Percentiles rank a stretch among this genome's conserved stretches.
Conservation (phyloP, 169 alveolate genomes). For the Plasmodium vinckei region DNA sequence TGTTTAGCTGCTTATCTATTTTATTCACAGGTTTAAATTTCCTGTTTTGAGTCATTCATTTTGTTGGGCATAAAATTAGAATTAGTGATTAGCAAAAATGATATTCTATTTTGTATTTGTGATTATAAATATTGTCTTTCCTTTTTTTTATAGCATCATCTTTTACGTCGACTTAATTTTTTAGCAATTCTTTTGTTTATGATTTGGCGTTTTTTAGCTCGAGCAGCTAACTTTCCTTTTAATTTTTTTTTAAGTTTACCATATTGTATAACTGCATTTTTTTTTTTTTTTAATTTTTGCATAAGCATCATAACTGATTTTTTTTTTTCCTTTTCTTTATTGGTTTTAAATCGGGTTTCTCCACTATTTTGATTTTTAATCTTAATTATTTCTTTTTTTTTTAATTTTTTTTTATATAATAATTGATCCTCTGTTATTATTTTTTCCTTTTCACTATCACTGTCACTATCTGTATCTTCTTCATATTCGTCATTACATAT, state of each 20-base stretch:
- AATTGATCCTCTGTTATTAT: constrained; percentile 51
- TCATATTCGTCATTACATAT: constrained; percentile 31
- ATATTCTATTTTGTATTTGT: not conserved
- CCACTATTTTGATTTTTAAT: constrained; percentile 19
- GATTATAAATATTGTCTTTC: not conserved
- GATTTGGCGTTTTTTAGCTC: constrained; percentile 61
- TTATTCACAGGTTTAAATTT: too few relatives aligned
- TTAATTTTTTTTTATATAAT: constrained; percentile 28
- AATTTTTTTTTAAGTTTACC: constrained; percentile 59
- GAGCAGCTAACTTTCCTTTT: constrained; percentile 55
- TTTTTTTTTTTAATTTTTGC: constrained; percentile 42
- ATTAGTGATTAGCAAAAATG: too few relatives aligned
- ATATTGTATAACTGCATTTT: constrained; percentile 35
- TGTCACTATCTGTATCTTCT: constrained; percentile 16
- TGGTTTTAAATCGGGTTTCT: constrained; percentile 38
- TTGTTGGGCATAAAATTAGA: too few relatives aligned
- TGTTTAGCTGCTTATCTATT: too few relatives aligned
- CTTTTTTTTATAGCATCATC: constrained; percentile 6
- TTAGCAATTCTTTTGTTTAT: constrained; percentile 38
- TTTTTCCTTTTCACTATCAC: constrained; percentile 30
- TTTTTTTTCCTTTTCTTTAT: constrained; percentile 53
- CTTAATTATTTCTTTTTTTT: constrained; percentile 30
- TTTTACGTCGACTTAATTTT: constrained; percentile 40
- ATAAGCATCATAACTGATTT: constrained; percentile 59
- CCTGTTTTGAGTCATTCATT: not conserved